Base-by-base conservation (phyloP, 2,329 filamentous ascomycete genomes). In the Paracoccidioides lutzii region DNA sequence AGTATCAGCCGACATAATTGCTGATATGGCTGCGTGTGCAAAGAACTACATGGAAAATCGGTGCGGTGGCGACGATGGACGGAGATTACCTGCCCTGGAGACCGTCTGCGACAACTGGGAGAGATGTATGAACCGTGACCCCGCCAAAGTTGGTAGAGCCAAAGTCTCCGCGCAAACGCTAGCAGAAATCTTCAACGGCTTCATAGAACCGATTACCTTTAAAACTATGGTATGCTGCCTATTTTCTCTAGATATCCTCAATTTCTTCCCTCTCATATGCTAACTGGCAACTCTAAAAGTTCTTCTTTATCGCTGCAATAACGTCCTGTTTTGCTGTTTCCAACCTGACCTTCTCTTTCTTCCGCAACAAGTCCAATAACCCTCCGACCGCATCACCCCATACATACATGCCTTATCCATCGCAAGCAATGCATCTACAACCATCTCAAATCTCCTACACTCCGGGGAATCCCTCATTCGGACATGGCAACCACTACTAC, bases 101-200 rank as follows among this genome's bases (percentile, higher is more conserved):
- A 73, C 72, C 0, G 74, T 85, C 3, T 98, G 93, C 68, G 80
- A 83, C 38, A 81, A 84, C 59, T 97, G 91, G 91, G 83, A 85
- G 60, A 76, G 81, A 37, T 97, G 93, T 71, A 95, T 95, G 88
- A 83, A 84, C 61, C 82, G 85, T 61, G 88, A 96, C 65, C 84
- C 90, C 0, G 78, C 83, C 46, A 82, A 82, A 55, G 82, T 95
- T 55, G 90, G 88, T 61, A 79, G 85, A 41, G 85, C 91, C 44
- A 85, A 84, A 64, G 82, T 95, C 42, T 88, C 86, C 15, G 90
- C 89, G 4, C 85, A 88, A 65, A 93, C 90, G 32, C 87, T 96
- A 66, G 91, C 91, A 0, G 83, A 89, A 66, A 95, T 98, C 43
- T 85, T 97, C 70, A 96, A 97, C 68, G 85, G 86, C 64, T 96